phyloP scores from a whole-genome alignment of 2,329 filamentous ascomycete species.

The Juglanconis oblonga region DNA sequence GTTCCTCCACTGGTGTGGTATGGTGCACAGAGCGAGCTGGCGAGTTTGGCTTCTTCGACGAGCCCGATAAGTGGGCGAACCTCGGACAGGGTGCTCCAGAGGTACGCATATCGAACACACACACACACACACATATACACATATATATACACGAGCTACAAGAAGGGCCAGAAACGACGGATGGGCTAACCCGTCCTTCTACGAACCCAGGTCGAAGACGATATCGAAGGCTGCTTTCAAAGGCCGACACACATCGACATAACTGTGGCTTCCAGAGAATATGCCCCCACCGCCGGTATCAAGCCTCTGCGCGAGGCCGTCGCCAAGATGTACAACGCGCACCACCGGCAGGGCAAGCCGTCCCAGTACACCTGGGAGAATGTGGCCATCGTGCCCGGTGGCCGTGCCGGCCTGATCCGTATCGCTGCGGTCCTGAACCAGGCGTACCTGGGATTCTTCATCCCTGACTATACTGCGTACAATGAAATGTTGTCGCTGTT shows the following conservation, averaged over 20 bases:
- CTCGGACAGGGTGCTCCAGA: slow-evolving; percentile 56
- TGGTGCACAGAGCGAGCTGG: slow-evolving; percentile 87
- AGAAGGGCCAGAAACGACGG: not conserved
- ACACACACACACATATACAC: too few relatives aligned
- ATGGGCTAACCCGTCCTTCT: not conserved
- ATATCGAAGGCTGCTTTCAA: slow-evolving; percentile 85
- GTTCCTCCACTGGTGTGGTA: slow-evolving; percentile 89
- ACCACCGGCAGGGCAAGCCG: slow-evolving; percentile 81
- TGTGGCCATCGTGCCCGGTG: slow-evolving; percentile 92
- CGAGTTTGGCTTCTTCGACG: slow-evolving; percentile 83
- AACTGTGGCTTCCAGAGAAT: slow-evolving; percentile 76
- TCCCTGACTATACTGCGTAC: slow-evolving; percentile 93
- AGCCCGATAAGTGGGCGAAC: slow-evolving; percentile 85
- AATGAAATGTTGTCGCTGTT: slow-evolving; percentile 96
- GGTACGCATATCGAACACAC: slow-evolving; percentile 7
- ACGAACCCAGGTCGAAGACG: slow-evolving; percentile 66
- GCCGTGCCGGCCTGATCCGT: slow-evolving; percentile 86
- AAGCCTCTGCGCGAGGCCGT: slow-evolving; percentile 86
- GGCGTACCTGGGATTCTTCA: slow-evolving; percentile 89
- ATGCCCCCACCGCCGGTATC: slow-evolving; percentile 92
- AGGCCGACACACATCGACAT: slow-evolving; percentile 78
- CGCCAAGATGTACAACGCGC: slow-evolving; percentile 87
- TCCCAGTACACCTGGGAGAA: slow-evolving; percentile 97
- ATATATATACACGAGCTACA: not conserved
- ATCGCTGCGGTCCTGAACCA: slow-evolving; percentile 94